Evolutionary conservation across 148 eudicot species (phyloP).

Genomic region (Rhododendron ovatum): DNA sequence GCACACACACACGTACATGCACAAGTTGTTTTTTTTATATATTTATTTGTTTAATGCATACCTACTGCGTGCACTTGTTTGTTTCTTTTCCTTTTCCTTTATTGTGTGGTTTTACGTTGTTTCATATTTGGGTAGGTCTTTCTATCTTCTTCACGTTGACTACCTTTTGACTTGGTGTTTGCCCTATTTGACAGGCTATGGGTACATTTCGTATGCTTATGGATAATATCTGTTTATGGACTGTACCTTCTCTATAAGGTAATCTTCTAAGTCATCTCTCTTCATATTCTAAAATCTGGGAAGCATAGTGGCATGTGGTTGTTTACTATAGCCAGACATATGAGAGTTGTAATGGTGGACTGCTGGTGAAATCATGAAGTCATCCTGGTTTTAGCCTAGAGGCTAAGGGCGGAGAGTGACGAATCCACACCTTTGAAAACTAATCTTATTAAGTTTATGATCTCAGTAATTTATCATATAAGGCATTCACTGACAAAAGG

Average conservation of each 20-base stretch:
- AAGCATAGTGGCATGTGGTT: not conserved
- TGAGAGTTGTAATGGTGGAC: not conserved
- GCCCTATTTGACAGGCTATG: conserved; percentile 67
- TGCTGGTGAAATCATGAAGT: not conserved
- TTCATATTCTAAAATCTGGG: not conserved
- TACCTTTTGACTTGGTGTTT: not conserved
- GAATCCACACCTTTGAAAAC: not conserved
- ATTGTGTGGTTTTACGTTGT: not conserved
- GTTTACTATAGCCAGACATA: not conserved
- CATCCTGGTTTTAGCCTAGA: not conserved
- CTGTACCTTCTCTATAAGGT: conserved; percentile 81
- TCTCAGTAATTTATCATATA: not conserved
- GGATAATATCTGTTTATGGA: conserved; percentile 68
- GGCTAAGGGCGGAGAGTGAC: not conserved
- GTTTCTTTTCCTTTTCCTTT: not conserved
- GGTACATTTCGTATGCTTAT: conserved; percentile 87
- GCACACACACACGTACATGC: not conserved
- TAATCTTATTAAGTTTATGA: not conserved
- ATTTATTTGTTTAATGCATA: not conserved
- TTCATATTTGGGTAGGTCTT: not conserved
- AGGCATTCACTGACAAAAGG: not conserved
- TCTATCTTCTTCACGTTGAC: not conserved
- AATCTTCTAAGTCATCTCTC: conserved; percentile 12
- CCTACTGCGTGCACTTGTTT: not conserved
- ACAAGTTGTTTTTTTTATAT: not conserved